phyloP scores from a whole-genome alignment of 2,329 filamentous ascomycete species.

The Fusarium transvaalense region DNA sequence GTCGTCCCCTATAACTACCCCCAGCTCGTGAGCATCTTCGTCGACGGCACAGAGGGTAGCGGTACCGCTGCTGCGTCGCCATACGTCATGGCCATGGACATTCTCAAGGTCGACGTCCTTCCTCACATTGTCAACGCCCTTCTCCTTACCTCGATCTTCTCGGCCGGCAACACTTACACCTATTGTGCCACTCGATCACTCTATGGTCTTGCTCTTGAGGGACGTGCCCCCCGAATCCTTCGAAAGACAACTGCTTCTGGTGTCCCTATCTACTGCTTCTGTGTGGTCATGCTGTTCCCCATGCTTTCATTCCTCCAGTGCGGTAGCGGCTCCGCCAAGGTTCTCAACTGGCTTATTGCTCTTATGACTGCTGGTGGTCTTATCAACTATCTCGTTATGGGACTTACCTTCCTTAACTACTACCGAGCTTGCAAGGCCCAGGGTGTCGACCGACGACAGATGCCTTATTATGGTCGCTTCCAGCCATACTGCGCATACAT shows the following conservation, averaged over 20 bases:
- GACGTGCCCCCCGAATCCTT: slow-evolving; percentile 65
- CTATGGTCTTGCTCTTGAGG: slow-evolving; percentile 64
- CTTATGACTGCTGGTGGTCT: slow-evolving; percentile 69
- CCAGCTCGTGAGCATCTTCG: slow-evolving; percentile 64
- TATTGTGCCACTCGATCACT: slow-evolving; percentile 65
- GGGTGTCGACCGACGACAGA: slow-evolving; percentile 62
- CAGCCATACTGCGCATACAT: slow-evolving; percentile 70
- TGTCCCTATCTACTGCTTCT: slow-evolving; percentile 71
- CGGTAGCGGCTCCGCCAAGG: slow-evolving; percentile 61
- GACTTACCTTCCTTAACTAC: slow-evolving; percentile 60
- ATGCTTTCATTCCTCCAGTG: slow-evolving; percentile 66
- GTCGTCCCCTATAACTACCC: slow-evolving; percentile 74
- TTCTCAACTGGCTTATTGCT: slow-evolving; percentile 67
- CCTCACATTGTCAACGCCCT: slow-evolving; percentile 70
- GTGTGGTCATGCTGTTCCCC: slow-evolving; percentile 65
- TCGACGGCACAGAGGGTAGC: slow-evolving; percentile 51
- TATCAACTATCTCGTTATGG: slow-evolving; percentile 72
- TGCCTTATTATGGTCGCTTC: slow-evolving; percentile 70
- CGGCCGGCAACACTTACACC: slow-evolving; percentile 64
- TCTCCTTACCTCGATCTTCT: slow-evolving; percentile 59
- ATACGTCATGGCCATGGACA: slow-evolving; percentile 73
- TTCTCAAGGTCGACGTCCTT: slow-evolving; percentile 64
- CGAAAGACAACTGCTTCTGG: slow-evolving; percentile 70
- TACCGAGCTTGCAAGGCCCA: slow-evolving; percentile 67
- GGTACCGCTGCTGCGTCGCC: slow-evolving; percentile 69